These are phyloP conservation scores for Macrolepiota albuminosa DNA, from an alignment of 768 basidiomycete genomes.

Conservation along the genomic window DNA sequence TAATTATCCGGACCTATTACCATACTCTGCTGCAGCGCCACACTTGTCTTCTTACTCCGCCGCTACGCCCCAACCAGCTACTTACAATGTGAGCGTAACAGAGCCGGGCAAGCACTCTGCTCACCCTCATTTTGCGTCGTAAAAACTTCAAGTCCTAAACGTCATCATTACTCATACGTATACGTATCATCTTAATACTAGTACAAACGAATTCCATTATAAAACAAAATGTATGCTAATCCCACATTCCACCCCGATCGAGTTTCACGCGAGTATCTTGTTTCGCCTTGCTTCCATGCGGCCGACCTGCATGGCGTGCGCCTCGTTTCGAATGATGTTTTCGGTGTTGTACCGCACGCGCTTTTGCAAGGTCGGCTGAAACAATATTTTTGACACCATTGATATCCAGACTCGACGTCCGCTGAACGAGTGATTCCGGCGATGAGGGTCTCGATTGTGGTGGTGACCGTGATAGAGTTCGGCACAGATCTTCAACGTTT, in stretches of 20 bases:
- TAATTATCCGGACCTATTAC: not conserved
- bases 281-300: constrained; percentile 84
- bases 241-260: constrained; percentile 60
- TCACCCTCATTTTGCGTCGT: constrained; percentile 1
- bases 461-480: constrained; percentile 43
- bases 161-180: not conserved
- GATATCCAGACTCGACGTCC: constrained; percentile 35
- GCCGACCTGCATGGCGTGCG: constrained; percentile 55
- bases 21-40: constrained; percentile 1
- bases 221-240: constrained; percentile 24
- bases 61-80: not conserved
- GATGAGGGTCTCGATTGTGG: constrained; percentile 46
- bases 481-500: constrained; percentile 19
- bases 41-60: not conserved
- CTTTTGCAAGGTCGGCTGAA: constrained; percentile 53
- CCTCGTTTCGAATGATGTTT: constrained; percentile 79
- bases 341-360: constrained; percentile 56
- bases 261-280: constrained; percentile 63
- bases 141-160: not conserved
- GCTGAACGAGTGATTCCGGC: constrained; percentile 36
- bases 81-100: not conserved
- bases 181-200: not conserved
- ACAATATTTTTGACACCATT: constrained; percentile 57
- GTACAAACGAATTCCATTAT: not conserved
- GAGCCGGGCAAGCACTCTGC: not conserved